A percentile compares a stretch with the other conserved stretches of the same genome.
These are phyloP conservation scores for Leucocoprinus leucothites DNA, from an alignment of 768 basidiomycete species.

Conservation along the genomic window DNA sequence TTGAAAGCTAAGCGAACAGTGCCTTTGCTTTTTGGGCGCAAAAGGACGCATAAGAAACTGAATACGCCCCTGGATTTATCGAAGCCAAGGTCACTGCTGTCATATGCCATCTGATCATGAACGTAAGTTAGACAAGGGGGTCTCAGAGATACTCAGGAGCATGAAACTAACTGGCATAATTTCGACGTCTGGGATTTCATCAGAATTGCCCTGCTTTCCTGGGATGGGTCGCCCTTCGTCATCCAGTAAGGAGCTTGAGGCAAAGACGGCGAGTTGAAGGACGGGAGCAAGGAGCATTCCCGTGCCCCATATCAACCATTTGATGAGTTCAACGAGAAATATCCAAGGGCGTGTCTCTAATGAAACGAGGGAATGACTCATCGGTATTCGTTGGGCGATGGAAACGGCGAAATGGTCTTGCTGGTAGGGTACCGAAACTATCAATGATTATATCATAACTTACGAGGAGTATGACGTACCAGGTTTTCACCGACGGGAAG, in stretches of 20 bases:
- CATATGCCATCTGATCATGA: conserved; percentile 2
- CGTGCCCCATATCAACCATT: conserved; percentile 29
- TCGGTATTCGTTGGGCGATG: conserved; percentile 27
- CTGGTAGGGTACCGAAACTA: conserved; percentile 11
- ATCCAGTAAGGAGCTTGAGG: conserved; percentile 24
- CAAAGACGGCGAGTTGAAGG: conserved; percentile 29
- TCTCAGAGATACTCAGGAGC: not conserved
- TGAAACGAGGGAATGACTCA: conserved; percentile 27
- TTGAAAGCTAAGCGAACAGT: conserved; percentile 34
- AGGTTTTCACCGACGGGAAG: conserved; percentile 77
- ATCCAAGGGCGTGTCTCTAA: conserved; percentile 23
- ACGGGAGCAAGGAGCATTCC: conserved; percentile 30
- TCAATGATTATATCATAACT: not conserved
- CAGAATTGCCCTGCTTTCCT: conserved; percentile 17
- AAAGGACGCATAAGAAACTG: conserved; percentile 16
- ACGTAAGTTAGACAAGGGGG: not conserved
- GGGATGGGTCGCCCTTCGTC: conserved; percentile 10
- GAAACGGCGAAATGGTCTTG: conserved; percentile 38
- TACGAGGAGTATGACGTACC: conserved; percentile 18
- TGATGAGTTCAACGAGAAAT: conserved; percentile 27
- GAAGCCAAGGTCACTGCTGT: conserved; percentile 3
- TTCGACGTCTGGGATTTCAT: conserved; percentile 36
- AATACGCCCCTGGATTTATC: conserved; percentile 21
- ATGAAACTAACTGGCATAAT: conserved; percentile 25
- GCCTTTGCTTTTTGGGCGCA: conserved; percentile 41